Conservation (phyloP, 2,329 filamentous ascomycete species). For the Aspergillus phoenicis region DNA sequence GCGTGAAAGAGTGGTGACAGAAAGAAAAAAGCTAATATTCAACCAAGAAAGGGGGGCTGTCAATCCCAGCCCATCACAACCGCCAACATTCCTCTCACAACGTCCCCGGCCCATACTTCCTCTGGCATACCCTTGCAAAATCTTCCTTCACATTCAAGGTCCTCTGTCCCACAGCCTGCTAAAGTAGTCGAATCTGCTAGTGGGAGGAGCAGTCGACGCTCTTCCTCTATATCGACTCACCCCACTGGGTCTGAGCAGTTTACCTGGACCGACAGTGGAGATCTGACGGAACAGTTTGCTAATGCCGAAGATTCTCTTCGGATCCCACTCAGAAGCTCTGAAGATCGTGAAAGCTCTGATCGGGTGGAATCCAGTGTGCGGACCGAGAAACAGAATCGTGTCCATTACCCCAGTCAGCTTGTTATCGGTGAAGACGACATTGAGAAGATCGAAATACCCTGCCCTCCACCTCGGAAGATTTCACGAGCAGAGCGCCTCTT, state of each 20-base stretch:
- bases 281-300: slow-evolving; percentile 87
- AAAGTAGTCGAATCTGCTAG: slow-evolving; percentile 46
- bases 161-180: slow-evolving; percentile 38
- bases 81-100: slow-evolving; percentile 83
- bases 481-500: slow-evolving; percentile 70
- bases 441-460: slow-evolving; percentile 68
- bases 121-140: slow-evolving; percentile 88
- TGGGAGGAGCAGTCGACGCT: slow-evolving; percentile 55
- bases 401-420: slow-evolving; percentile 65
- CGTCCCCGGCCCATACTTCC: slow-evolving; percentile 60
- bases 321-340: slow-evolving; percentile 66
- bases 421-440: slow-evolving; percentile 41
- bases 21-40: neutral
- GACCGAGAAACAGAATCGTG: slow-evolving; percentile 60
- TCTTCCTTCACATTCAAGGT: slow-evolving; percentile 50
- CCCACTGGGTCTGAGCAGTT: slow-evolving; percentile 70
- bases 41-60: slow-evolving; percentile 58
- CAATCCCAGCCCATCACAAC: slow-evolving; percentile 72
- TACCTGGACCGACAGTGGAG: slow-evolving; percentile 91
- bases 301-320: slow-evolving; percentile 81
- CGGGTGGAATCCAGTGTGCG: slow-evolving; percentile 36
- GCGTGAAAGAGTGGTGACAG: neutral
- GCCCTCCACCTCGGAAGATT: slow-evolving; percentile 64
- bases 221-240: slow-evolving; percentile 52
- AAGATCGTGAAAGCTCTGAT: slow-evolving; percentile 63